These are phyloP conservation scores for Eucalyptus pauciflora DNA, from an alignment of 345 rosid genomes.

Conservation along the genomic window DNA sequence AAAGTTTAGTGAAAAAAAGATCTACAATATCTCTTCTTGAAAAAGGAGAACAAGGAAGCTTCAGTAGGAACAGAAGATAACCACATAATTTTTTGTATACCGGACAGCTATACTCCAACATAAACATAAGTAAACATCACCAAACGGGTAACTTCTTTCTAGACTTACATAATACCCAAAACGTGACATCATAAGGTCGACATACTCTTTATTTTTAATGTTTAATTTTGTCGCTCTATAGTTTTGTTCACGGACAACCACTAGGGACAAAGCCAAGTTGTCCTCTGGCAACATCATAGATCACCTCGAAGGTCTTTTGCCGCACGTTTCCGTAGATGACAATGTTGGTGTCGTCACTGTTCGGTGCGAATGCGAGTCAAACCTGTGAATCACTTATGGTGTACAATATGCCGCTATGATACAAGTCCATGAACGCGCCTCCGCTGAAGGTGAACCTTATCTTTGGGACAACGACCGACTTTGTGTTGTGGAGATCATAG, in stretches of 20 bases:
- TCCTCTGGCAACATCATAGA: slow-evolving; percentile 44
- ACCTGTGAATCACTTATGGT: slow-evolving; percentile 66
- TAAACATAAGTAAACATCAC: not conserved
- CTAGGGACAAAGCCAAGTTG: slow-evolving; percentile 74
- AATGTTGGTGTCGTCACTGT: slow-evolving; percentile 41
- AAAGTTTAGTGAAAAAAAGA: not conserved
- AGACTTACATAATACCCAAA: not conserved
- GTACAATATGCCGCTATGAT: not conserved
- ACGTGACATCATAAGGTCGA: not conserved
- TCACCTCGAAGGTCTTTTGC: slow-evolving; percentile 83
- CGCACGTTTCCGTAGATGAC: slow-evolving; percentile 63
- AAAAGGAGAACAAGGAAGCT: not conserved
- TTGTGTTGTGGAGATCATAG: slow-evolving; percentile 52
- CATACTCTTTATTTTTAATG: not conserved
- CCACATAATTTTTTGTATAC: not conserved
- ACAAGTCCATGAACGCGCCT: slow-evolving; percentile 27
- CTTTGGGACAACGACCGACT: slow-evolving; percentile 73
- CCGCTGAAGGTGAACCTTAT: slow-evolving; percentile 64
- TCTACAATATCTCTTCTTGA: not conserved
- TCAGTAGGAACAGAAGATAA: not conserved
- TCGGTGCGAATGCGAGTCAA: slow-evolving; percentile 76
- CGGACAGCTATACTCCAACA: not conserved
- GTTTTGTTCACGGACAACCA: slow-evolving; percentile 38
- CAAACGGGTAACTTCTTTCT: not conserved
- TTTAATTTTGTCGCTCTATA: not conserved